A percentile compares a stretch with the other conserved stretches of the same genome.
These are phyloP conservation scores for Quercus ilex DNA, from an alignment of 306 rosid species.

Conservation along the genomic window DNA sequence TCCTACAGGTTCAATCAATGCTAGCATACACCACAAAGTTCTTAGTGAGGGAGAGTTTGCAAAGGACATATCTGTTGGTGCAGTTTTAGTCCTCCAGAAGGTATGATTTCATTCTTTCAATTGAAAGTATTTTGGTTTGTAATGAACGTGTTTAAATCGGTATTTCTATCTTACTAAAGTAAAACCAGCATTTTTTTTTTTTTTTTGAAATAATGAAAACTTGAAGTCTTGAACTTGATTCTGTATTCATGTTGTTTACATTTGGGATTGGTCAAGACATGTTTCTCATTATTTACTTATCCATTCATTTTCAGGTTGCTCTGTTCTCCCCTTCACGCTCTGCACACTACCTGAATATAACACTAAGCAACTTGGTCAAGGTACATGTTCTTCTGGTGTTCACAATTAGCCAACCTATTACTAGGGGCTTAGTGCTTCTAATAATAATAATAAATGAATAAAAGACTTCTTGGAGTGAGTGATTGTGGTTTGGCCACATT, in stretches of 20 bases:
- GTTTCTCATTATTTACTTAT: background rate
- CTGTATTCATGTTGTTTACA: background rate
- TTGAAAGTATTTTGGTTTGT: background rate
- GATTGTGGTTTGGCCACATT: background rate
- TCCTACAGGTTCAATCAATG: slow-evolving; percentile 57
- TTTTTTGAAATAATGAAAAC: no score
- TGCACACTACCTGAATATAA: slow-evolving; percentile 60
- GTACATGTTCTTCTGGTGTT: slow-evolving; percentile 33
- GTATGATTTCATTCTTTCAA: slow-evolving; percentile 19
- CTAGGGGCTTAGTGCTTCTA: background rate
- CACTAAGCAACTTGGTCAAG: slow-evolving; percentile 58
- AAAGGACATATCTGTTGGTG: slow-evolving; percentile 59
- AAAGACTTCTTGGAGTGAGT: background rate
- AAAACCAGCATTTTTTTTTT: background rate
- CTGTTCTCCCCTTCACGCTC: slow-evolving; percentile 62
- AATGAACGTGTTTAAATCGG: background rate
- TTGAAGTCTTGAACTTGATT: background rate
- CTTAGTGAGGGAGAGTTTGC: slow-evolving; percentile 38
- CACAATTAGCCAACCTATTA: background rate
- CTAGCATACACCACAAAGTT: slow-evolving; percentile 63
- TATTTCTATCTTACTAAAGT: background rate
- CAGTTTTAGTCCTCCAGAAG: slow-evolving; percentile 67
- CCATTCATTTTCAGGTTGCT: slow-evolving; percentile 49
- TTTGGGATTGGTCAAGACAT: slow-evolving; percentile 1
- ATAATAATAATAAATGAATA: background rate